Base-by-base conservation (phyloP, 345 rosid genomes). In the Aquilaria sinensis region DNA sequence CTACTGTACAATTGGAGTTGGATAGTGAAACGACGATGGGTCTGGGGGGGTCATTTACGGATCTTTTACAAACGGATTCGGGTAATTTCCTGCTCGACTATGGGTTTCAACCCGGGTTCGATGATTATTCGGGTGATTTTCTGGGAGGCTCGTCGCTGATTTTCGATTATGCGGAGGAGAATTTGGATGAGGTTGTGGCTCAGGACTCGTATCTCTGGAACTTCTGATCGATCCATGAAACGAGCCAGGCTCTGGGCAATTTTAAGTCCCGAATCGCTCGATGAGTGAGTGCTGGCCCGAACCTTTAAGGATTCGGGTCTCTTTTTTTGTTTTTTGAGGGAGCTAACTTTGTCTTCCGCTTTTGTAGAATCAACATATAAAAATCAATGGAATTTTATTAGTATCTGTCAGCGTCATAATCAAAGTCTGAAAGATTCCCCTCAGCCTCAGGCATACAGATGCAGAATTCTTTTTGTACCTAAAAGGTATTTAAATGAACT, bases 191-290 rank as follows among this genome's bases (percentile, higher is more conserved):
- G 1, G 6, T 37, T 31, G 16, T 70, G 30, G 48, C 8, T 37
- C 76, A 76, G 9, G 83, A 71, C 56, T 76, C 80, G 3, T 77
- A 72, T 70, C 89, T 89, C 29, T 89, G 93, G 93, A 80, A 84
- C 64, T 86, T 86, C 66, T 85, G 5, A 37, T 7, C 43, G 43
- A 37, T 37, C 43, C 23, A 23, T 23, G 43, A 37, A 37, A 37
- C 43, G 43, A 3, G 43, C 8, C 43, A 37, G 43, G 43, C 5
- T 37, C 43, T 9, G 43, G 43, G 43, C 5, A 37, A 37, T 37
- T 5, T 37, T 37, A 37, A 9, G 43, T 37, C 43, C 43, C 7
- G 43, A 9, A 0, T 37, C 7, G 8, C 43, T 37, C 43, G 23
- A 23, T 23, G 23, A 23, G 23, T 23, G 23, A 23, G 23, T 23